A percentile compares a stretch with the other conserved stretches of the same genome.
Conservation (phyloP, 2,329 filamentous ascomycete species). For the Colletotrichum orchidophilum region DNA sequence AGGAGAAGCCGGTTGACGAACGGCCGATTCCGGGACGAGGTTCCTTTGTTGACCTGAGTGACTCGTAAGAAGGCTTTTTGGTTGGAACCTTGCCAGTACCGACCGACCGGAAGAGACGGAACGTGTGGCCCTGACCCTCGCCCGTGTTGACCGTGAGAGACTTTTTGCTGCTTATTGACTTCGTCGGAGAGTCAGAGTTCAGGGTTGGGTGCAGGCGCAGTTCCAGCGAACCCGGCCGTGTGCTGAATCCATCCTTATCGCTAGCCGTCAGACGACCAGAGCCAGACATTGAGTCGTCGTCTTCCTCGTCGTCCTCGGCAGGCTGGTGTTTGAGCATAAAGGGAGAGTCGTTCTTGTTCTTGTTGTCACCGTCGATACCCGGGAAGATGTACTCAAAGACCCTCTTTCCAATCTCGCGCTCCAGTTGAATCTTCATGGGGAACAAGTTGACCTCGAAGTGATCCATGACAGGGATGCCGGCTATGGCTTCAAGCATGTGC, state of each 20-base stretch:
- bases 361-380: slow-evolving; percentile 70
- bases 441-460: slow-evolving; percentile 95
- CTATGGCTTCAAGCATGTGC: slow-evolving; percentile 98
- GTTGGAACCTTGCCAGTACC: slow-evolving; percentile 53
- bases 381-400: slow-evolving; percentile 99
- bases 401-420: slow-evolving; percentile 90
- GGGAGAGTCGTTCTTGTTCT: slow-evolving; percentile 66
- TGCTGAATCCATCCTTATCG: slow-evolving; percentile 63
- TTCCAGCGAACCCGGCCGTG: slow-evolving; percentile 79
- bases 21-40: slow-evolving; percentile 57
- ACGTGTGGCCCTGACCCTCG: slow-evolving; percentile 51
- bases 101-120: slow-evolving; percentile 60
- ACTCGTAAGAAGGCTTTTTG: slow-evolving; percentile 67
- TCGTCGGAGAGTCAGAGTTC: slow-evolving; percentile 60
- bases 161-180: slow-evolving; percentile 50
- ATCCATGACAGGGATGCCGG: slow-evolving; percentile 96
- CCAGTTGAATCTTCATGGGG: slow-evolving; percentile 92
- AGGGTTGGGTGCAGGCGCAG: slow-evolving; percentile 85
- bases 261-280: slow-evolving; percentile 49
- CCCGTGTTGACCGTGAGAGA: slow-evolving; percentile 58
- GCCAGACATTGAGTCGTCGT: slow-evolving; percentile 51
- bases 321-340: slow-evolving; percentile 61
- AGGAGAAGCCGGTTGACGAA: slow-evolving; percentile 56
- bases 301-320: slow-evolving; percentile 61
- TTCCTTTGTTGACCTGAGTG: slow-evolving; percentile 54